Evolutionary conservation across 2,329 filamentous ascomycete genomes (phyloP).

Genomic region (Fusarium dlaminii): DNA sequence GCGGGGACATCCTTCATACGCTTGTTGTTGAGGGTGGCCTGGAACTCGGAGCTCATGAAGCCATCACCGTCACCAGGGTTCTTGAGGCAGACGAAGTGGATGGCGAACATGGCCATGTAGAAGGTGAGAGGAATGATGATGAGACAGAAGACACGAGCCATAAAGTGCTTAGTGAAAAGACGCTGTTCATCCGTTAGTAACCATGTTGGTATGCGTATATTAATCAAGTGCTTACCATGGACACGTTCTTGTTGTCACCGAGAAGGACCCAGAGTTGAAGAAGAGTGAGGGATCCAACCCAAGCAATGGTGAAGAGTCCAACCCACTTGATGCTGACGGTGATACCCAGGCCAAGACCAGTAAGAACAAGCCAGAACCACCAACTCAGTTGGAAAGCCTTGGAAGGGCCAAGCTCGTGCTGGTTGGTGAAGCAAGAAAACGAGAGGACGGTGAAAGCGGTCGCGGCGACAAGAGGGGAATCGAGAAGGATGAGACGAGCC

Average conservation of each 20-base stretch:
- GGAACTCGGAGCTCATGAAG: conserved; percentile 99
- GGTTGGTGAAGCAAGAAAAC: conserved; percentile 94
- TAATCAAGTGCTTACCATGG: conserved; percentile 63
- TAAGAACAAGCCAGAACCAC: conserved; percentile 97
- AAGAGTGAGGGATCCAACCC: conserved; percentile 91
- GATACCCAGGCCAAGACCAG: conserved; percentile 86
- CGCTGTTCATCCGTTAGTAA: conserved; percentile 57
- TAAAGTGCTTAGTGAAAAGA: conserved; percentile 91
- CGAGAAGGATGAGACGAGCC: conserved; percentile 92
- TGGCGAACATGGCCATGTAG: conserved; percentile 96
- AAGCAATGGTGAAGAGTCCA: conserved; percentile 97
- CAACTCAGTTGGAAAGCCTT: conserved; percentile 89
- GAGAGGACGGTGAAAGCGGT: conserved; percentile 91
- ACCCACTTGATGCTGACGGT: conserved; percentile 99
- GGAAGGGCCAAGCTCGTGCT: conserved; percentile 89
- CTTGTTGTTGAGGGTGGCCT: conserved; percentile 96
- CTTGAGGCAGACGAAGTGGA: conserved; percentile 91
- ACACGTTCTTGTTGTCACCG: conserved; percentile 87
- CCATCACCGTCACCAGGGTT: conserved; percentile 98
- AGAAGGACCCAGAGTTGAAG: conserved; percentile 95
- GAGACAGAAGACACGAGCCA: conserved; percentile 89
- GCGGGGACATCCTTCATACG: conserved; percentile 94
- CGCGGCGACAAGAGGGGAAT: conserved; percentile 92
- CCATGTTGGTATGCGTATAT: too few species aligned
- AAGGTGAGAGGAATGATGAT: conserved; percentile 89